Conservation (phyloP, 2,329 filamentous ascomycete genomes). For the Fusarium abutilonis region DNA sequence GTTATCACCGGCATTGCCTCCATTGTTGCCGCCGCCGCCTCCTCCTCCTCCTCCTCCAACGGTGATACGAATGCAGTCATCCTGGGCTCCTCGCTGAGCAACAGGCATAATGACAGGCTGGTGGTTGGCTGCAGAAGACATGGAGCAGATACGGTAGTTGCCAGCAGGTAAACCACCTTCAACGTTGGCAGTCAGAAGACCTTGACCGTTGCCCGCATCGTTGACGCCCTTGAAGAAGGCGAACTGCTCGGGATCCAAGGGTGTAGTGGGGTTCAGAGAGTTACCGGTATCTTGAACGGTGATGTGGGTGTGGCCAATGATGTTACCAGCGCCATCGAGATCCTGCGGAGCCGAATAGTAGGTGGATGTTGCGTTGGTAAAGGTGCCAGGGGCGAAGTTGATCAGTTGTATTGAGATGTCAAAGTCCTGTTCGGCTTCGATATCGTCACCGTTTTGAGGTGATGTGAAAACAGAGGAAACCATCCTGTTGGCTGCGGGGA, state of each 20-base stretch:
- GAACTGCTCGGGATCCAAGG: constrained; percentile 64
- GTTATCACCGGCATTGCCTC: constrained; percentile 25
- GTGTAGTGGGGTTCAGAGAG: constrained; percentile 59
- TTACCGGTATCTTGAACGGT: constrained; percentile 66
- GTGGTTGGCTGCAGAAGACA: constrained; percentile 71
- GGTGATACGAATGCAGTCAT: constrained; percentile 71
- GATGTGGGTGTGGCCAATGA: constrained; percentile 69
- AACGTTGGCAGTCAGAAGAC: constrained; percentile 63
- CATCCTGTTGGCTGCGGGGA: constrained; percentile 65
- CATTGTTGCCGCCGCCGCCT: constrained; percentile 30
- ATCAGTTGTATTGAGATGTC: constrained; percentile 61
- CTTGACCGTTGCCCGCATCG: constrained; percentile 66
- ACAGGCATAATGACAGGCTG: constrained; percentile 73
- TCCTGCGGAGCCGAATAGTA: constrained; percentile 70
- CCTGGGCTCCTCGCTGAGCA: constrained; percentile 72
- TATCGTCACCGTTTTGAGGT: constrained; percentile 62
- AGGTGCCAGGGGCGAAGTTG: constrained; percentile 66
- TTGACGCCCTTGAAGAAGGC: constrained; percentile 76
- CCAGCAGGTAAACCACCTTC: constrained; percentile 67
- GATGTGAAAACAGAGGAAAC: constrained; percentile 64
- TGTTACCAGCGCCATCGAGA: constrained; percentile 57
- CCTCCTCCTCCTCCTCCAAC: constrained; percentile 52
- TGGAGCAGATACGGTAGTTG: constrained; percentile 73
- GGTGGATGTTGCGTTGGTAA: constrained; percentile 68
- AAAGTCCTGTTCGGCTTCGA: constrained; percentile 61